These are phyloP conservation scores for Pseudogymnoascus destructans DNA, from an alignment of 2,329 filamentous ascomycete genomes.

Conservation along the genomic window DNA sequence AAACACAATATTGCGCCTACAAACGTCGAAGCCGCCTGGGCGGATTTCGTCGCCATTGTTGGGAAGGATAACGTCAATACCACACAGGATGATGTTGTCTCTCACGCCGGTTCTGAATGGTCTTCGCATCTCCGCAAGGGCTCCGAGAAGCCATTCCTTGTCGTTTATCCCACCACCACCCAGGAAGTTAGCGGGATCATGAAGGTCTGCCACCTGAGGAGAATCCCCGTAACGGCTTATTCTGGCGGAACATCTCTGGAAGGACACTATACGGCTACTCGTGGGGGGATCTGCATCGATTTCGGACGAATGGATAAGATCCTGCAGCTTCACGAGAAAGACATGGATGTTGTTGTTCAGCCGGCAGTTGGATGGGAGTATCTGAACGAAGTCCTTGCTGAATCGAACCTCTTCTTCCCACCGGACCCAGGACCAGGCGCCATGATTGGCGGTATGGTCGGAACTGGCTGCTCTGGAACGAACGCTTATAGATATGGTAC, in stretches of 20 bases:
- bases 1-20: conserved; percentile 45
- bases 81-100: conserved; percentile 37
- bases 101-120: conserved; percentile 49
- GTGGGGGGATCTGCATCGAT: conserved; percentile 74
- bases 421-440: conserved; percentile 84
- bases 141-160: conserved; percentile 46
- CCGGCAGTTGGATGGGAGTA: conserved; percentile 77
- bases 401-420: conserved; percentile 75
- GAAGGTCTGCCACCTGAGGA: conserved; percentile 70
- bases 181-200: conserved; percentile 78
- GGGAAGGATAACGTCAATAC: conserved; percentile 55
- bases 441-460: conserved; percentile 83
- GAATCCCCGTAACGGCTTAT: conserved; percentile 77
- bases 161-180: conserved; percentile 65
- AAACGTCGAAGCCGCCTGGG: conserved; percentile 56
- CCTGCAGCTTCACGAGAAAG: conserved; percentile 60
- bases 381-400: conserved; percentile 63
- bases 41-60: conserved; percentile 52
- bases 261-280: conserved; percentile 74
- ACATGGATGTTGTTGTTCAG: conserved; percentile 65
- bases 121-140: conserved; percentile 42
- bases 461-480: conserved; percentile 61
- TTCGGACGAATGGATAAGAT: conserved; percentile 79
- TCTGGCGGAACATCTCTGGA: conserved; percentile 82
- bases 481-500: conserved; percentile 89